A percentile compares a stretch with the other conserved stretches of the same genome.
Evolutionary conservation across 2,329 filamentous ascomycete species (phyloP).

Genomic region (Cladophialophora carrionii): DNA sequence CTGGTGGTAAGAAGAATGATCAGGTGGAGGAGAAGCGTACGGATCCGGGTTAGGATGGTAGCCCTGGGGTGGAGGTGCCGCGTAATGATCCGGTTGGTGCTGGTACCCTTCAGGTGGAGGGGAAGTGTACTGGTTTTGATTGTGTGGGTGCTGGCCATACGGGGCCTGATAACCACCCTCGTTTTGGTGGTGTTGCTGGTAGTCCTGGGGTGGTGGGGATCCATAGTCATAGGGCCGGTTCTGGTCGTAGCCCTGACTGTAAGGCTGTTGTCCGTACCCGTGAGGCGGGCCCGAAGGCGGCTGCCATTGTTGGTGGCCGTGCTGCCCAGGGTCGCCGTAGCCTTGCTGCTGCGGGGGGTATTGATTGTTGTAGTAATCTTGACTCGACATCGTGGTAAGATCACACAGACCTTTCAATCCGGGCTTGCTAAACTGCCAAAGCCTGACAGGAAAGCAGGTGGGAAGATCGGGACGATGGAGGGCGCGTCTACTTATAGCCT

Average conservation of each 20-base stretch:
- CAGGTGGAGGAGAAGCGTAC: slow-evolving; percentile 17
- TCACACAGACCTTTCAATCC: neutral
- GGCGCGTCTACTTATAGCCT: slow-evolving; percentile 9
- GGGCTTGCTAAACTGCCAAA: neutral
- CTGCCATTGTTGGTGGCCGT: slow-evolving; percentile 29
- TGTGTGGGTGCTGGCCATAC: slow-evolving; percentile 20
- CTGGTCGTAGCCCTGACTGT: slow-evolving; percentile 29
- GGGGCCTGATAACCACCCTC: slow-evolving; percentile 26
- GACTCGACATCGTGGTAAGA: slow-evolving; percentile 23
- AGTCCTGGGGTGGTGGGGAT: slow-evolving; percentile 16
- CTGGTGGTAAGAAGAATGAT: slow-evolving; percentile 25
- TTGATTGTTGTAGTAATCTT: slow-evolving; percentile 25
- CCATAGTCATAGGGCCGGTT: slow-evolving; percentile 19
- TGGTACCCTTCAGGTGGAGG: neutral
- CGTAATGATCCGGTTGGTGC: slow-evolving; percentile 7
- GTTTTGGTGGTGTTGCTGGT: slow-evolving; percentile 21
- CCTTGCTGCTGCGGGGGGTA: slow-evolving; percentile 26
- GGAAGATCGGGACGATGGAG: neutral
- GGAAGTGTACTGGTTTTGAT: slow-evolving; percentile 5
- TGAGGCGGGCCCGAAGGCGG: slow-evolving; percentile 21
- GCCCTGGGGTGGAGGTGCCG: slow-evolving; percentile 14
- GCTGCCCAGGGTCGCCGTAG: slow-evolving; percentile 17
- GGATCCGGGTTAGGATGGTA: slow-evolving; percentile 8
- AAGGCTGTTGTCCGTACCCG: slow-evolving; percentile 16
- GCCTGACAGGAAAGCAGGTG: neutral